These are phyloP conservation scores for Pseudocercospora fijiensis DNA, from an alignment of 2,329 filamentous ascomycete genomes.

Conservation along the genomic window DNA sequence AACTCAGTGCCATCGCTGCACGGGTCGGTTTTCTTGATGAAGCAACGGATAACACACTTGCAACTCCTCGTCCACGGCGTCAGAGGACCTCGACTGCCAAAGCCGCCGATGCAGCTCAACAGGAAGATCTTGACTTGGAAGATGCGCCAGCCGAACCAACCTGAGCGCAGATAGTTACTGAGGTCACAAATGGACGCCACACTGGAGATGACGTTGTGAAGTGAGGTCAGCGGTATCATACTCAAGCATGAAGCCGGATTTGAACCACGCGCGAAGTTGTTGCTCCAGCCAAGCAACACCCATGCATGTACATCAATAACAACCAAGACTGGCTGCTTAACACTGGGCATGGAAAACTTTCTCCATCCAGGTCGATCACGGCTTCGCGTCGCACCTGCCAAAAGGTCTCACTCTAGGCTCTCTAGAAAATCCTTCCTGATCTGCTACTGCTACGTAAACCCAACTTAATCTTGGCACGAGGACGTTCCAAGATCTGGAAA, in stretches of 20 bases:
- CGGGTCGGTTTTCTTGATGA: neutral
- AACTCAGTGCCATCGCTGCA: neutral
- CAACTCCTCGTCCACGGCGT: neutral
- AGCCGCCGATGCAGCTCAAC: neutral
- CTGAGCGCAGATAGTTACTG: neutral
- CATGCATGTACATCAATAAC: neutral
- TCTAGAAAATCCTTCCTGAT: conserved; percentile 51
- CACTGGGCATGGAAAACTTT: neutral
- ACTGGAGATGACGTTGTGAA: neutral
- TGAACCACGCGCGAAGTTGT: neutral
- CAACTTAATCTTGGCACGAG: conserved; percentile 54
- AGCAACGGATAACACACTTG: neutral
- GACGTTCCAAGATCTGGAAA: conserved; percentile 37
- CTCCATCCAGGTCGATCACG: neutral
- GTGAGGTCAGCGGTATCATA: conserved; percentile 4
- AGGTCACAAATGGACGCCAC: neutral
- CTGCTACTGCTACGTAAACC: conserved; percentile 60
- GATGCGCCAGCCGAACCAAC: neutral
- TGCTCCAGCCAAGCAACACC: neutral
- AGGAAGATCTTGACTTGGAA: neutral
- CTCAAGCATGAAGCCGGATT: neutral
- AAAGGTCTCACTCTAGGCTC: conserved; percentile 44
- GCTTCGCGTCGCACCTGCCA: conserved; percentile 2
- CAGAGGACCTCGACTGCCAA: neutral
- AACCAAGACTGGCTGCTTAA: neutral